Base-by-base conservation (phyloP, 495 filamentous ascomycete species). In the Penicillium maclennaniae region DNA sequence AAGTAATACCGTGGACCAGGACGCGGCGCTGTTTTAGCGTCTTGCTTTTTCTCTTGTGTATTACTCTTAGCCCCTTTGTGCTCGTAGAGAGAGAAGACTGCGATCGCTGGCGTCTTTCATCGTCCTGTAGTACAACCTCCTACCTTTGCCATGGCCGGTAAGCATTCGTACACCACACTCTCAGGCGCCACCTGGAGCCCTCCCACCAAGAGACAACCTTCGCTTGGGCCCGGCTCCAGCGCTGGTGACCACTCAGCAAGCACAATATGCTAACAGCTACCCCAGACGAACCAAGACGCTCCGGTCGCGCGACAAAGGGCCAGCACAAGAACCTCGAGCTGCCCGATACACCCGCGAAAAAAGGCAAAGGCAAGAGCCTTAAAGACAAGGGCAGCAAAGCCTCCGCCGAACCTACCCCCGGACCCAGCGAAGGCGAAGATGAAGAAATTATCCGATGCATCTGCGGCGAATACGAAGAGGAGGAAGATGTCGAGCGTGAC, bases 271-370 rank as follows among this genome's bases (percentile, higher is more conserved):
- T 78, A 70, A 78, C 65, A 12, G 37, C 31, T 23, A 60, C 27
- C 42, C 36, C 74, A 87, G 87, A 89, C 47, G 92, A 96, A 79
- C 87, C 91, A 51, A 86, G 93, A 71, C 87, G 95, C 65, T 97
- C 93, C 15, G 91, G 91, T 45, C 87, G 93, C 57, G 88, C 92
- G 57, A 98, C 92, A 42, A 97, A 97, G 66, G 93, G 93, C 63
- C 90, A 95, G 60, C 91, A 98, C 73, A 95, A 95, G 67, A 87
- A 86, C 55, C 80, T 87, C 53, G 85, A 92, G 60, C 58, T 81
- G 48, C 76, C 86, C 57, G 85, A 91, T 54, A 69, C 77, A 17
- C 63, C 74, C n/a, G 65, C 75, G 37, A 78, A 81, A 65, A 89
- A 87, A 58, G 68, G 74, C 16, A 88, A 79, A 73, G 75, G 67